A percentile compares a stretch with the other conserved stretches of the same genome.
phyloP scores from a whole-genome alignment of 306 rosid species.

The Begonia fuchsioides region DNA sequence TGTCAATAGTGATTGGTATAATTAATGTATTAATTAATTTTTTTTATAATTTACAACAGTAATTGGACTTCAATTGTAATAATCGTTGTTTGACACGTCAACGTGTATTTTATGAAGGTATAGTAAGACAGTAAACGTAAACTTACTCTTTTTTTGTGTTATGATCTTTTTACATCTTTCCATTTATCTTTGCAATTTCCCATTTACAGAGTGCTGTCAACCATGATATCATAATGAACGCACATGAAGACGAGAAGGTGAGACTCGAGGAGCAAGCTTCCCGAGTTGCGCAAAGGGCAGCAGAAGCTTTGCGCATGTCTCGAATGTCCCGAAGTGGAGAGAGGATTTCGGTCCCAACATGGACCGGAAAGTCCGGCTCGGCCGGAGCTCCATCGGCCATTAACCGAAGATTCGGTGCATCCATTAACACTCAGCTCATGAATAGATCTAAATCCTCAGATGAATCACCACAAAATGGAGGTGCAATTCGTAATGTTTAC shows the following conservation, averaged over 20 bases:
- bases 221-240: constrained; percentile 84
- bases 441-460: constrained; percentile 24
- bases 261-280: constrained; percentile 89
- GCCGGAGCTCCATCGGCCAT: constrained; percentile 86
- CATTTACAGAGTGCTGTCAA: constrained; percentile 63
- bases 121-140: too few relatives aligned
- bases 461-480: constrained; percentile 29
- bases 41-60: too few relatives aligned
- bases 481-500: constrained; percentile 28
- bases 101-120: too few relatives aligned
- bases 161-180: constrained; percentile 5
- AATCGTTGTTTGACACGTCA: too few relatives aligned
- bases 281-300: constrained; percentile 86
- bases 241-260: constrained; percentile 73
- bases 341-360: constrained; percentile 69
- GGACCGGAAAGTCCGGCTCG: constrained; percentile 93
- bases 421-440: constrained; percentile 45
- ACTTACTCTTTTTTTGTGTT: background rate
- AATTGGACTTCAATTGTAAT: too few relatives aligned
- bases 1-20: too few relatives aligned
- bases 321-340: constrained; percentile 68
- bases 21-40: too few relatives aligned
- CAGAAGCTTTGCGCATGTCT: constrained; percentile 82
- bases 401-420: constrained; percentile 64
- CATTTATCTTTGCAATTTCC: constrained; percentile 7